Percentiles rank a stretch among this genome's conserved stretches.
These are phyloP conservation scores for Diaporthe sp. DNA, from an alignment of 2,329 filamentous ascomycete genomes.

Conservation along the genomic window DNA sequence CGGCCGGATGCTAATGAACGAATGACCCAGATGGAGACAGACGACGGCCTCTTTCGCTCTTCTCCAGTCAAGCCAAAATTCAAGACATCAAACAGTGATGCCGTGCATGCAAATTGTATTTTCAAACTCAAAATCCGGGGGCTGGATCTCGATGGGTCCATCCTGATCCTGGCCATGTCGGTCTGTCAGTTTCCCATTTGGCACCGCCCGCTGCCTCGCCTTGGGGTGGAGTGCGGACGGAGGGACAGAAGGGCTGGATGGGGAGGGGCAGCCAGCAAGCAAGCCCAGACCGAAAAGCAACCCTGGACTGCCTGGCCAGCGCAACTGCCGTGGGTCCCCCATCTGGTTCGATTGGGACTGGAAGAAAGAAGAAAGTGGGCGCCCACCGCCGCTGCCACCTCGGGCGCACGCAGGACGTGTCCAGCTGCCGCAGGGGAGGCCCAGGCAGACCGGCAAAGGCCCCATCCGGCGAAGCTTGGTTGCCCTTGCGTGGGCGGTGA, in stretches of 20 bases:
- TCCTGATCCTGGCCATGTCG: background rate
- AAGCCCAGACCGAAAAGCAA: background rate
- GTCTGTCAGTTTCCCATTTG: slow-evolving; percentile 1
- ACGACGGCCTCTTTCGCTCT: background rate
- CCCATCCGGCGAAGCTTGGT: slow-evolving; percentile 17
- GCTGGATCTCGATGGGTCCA: slow-evolving; percentile 31
- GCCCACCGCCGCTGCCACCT: slow-evolving; percentile 5
- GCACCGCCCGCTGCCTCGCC: background rate
- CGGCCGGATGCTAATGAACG: background rate
- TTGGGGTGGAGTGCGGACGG: background rate
- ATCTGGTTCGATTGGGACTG: background rate
- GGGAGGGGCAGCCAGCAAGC: background rate
- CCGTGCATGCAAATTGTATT: slow-evolving; percentile 25
- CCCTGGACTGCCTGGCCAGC: slow-evolving; percentile 8
- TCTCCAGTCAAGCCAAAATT: background rate
- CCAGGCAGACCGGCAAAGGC: slow-evolving; percentile 7
- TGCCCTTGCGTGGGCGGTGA: background rate
- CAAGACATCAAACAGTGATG: slow-evolving; percentile 19
- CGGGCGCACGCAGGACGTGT: slow-evolving; percentile 20
- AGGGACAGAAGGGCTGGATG: background rate
- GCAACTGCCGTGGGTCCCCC: slow-evolving; percentile 23
- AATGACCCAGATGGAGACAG: background rate
- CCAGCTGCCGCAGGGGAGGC: slow-evolving; percentile 21
- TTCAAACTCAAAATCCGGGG: slow-evolving; percentile 28
- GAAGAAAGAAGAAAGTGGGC: background rate